Base-by-base conservation (phyloP, 169 alveolate genomes). In the Cryptosporidium tyzzeri region DNA sequence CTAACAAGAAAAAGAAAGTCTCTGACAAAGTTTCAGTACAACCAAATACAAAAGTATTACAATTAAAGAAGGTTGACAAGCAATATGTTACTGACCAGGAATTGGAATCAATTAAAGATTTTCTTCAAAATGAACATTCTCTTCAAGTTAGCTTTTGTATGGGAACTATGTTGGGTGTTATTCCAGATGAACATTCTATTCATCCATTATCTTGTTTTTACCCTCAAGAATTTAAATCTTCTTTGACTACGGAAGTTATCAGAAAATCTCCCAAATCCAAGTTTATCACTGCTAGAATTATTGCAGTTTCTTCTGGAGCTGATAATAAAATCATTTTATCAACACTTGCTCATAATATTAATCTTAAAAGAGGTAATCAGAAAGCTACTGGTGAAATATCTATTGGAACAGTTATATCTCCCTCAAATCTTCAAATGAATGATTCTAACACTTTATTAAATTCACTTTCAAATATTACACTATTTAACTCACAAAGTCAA, bases 91-190 rank as follows among this genome's bases (percentile, higher is more conserved):
- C 14, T 67, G 80, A 80, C 12, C 33, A 80, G 41, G 89, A 80
- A 29, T 5, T 50, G 16, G 29, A n/a, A 33, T 37, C 55, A 16
- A 58, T 73, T 16, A 23, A 33, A 21, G 70, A 73, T 18, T 73
- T 51, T 73, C 86, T 73, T 8, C 69, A 73, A 41, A 74, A 44
- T 7, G 89, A 62, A 0, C 80, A 62, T 65, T 59, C 89, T 8
- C 10, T 80, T 3, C 33, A 45, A 61, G 89, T 80, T 23, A 80
- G 80, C 8, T 80, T 80, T 48, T 62, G 89, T 41, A 80, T 80
- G 89, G 89, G 89, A 48, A 65, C 89, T 12, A 62, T 80, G 73
- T 31, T 80, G 51, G 89, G 89, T 39, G 67, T 80, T 4, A 62
- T 80, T 61, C 89, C 89, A 39, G 44, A n/a, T 23, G 89, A 80